phyloP scores from a whole-genome alignment of 2,329 filamentous ascomycete genomes.

The Incumbomyces delicatus region DNA sequence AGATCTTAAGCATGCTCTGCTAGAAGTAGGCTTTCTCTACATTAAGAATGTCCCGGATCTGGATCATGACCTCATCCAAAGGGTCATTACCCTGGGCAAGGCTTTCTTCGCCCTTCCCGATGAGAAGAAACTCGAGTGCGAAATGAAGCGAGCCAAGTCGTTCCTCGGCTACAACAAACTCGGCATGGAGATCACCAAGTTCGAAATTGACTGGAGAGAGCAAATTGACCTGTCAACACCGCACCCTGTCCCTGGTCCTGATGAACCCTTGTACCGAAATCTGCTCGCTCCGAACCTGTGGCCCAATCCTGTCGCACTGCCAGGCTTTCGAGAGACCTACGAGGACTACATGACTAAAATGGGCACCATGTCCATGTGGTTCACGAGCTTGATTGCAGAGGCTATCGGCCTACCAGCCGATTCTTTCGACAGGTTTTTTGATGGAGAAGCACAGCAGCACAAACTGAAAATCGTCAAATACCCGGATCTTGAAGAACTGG shows the following conservation, averaged over 20 bases:
- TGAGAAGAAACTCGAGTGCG: slow-evolving; percentile 65
- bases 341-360: slow-evolving; percentile 68
- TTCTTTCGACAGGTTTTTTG: slow-evolving; percentile 73
- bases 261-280: slow-evolving; percentile 62
- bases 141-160: slow-evolving; percentile 64
- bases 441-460: slow-evolving; percentile 56
- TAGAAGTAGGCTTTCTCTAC: slow-evolving; percentile 84
- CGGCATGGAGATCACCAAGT: slow-evolving; percentile 57
- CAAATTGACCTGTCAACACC: slow-evolving; percentile 80
- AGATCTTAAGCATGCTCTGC: slow-evolving; percentile 62
- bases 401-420: slow-evolving; percentile 60
- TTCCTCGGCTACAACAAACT: slow-evolving; percentile 48
- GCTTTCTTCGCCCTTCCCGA: slow-evolving; percentile 66
- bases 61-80: slow-evolving; percentile 51
- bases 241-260: slow-evolving; percentile 53
- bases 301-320: slow-evolving; percentile 55
- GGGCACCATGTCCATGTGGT: slow-evolving; percentile 60
- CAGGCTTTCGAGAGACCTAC: slow-evolving; percentile 58
- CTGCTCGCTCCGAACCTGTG: slow-evolving; percentile 70
- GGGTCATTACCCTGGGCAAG: slow-evolving; percentile 58
- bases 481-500: slow-evolving; percentile 58
- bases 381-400: slow-evolving; percentile 74
- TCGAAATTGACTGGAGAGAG: slow-evolving; percentile 68
- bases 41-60: slow-evolving; percentile 65
- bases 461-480: slow-evolving; percentile 88